Conservation (phyloP, 2,329 filamentous ascomycete genomes). For the Sporothrix brasiliensis region DNA sequence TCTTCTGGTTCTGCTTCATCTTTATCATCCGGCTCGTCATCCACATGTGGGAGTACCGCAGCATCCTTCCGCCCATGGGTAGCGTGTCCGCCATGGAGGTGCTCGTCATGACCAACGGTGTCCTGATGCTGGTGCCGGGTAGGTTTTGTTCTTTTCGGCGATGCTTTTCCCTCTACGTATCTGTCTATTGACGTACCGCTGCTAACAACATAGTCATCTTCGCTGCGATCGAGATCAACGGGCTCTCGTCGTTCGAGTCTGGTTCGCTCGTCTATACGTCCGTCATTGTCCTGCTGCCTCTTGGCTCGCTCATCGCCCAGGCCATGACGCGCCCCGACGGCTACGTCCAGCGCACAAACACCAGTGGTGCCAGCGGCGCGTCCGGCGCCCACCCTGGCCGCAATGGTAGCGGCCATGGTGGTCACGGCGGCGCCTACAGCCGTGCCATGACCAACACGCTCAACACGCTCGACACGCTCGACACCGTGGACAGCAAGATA, state of each 20-base stretch:
- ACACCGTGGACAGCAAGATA: constrained; percentile 25
- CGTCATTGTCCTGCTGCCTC: constrained; percentile 55
- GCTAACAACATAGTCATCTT: constrained; percentile 51
- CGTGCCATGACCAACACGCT: constrained; percentile 11
- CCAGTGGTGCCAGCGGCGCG: constrained; percentile 6
- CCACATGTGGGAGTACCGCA: constrained; percentile 54
- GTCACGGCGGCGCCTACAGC: constrained; percentile 25
- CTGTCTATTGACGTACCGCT: neutral
- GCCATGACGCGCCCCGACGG: constrained; percentile 41
- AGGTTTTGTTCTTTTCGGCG: neutral
- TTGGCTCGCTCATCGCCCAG: constrained; percentile 57
- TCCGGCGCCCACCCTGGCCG: neutral
- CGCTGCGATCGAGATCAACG: constrained; percentile 51
- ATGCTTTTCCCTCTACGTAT: neutral
- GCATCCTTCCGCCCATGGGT: constrained; percentile 49
- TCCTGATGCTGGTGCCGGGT: constrained; percentile 62
- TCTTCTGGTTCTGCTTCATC: constrained; percentile 57
- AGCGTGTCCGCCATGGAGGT: constrained; percentile 57
- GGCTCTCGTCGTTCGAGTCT: constrained; percentile 52
- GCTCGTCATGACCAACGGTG: constrained; percentile 58
- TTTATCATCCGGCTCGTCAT: constrained; percentile 57
- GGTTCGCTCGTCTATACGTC: constrained; percentile 55
- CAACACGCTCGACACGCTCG: constrained; percentile 6
- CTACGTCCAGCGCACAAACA: neutral
- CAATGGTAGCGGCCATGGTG: constrained; percentile 6